Conservation (phyloP, 1,284 basidiomycete species). For the Malassezia dermatis region DNA sequence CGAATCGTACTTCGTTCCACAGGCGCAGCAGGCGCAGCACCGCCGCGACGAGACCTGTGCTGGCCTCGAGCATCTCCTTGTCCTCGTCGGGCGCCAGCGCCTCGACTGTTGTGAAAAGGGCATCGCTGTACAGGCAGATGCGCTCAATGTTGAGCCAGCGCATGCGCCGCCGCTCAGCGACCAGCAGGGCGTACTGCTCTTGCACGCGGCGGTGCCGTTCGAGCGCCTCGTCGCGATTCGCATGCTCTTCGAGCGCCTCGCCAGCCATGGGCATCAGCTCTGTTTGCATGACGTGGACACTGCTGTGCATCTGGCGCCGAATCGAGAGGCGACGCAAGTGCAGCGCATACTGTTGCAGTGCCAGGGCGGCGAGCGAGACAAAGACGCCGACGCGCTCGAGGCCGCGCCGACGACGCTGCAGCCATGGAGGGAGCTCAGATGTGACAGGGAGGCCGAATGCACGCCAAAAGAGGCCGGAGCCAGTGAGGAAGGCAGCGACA, state of each 20-base stretch:
- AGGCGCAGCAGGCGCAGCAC: constrained; percentile 19
- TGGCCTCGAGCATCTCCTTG: constrained; percentile 26
- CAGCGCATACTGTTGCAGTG: constrained; percentile 12
- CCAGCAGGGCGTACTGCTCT: neutral
- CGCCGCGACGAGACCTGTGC: constrained; percentile 22
- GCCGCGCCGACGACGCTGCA: constrained; percentile 23
- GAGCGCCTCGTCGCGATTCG: neutral
- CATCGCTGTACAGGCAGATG: constrained; percentile 18
- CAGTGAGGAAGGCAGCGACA: constrained; percentile 24
- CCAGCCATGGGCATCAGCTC: constrained; percentile 9
- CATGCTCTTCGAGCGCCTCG: neutral
- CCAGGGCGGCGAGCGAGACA: constrained; percentile 23
- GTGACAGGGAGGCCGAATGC: constrained; percentile 21
- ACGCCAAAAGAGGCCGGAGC: constrained; percentile 31
- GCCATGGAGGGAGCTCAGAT: constrained; percentile 12
- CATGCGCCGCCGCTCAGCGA: constrained; percentile 7
- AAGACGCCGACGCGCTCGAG: constrained; percentile 30
- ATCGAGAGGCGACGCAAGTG: neutral
- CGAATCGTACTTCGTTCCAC: constrained; percentile 16
- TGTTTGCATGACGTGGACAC: neutral
- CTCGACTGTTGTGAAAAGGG: constrained; percentile 24
- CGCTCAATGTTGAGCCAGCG: constrained; percentile 15
- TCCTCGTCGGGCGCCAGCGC: constrained; percentile 22
- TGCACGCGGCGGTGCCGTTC: neutral
- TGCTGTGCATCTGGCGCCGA: neutral